These are phyloP conservation scores for Pythium brassicae DNA, from an alignment of 352 stramenopile genomes.

Conservation along the genomic window DNA sequence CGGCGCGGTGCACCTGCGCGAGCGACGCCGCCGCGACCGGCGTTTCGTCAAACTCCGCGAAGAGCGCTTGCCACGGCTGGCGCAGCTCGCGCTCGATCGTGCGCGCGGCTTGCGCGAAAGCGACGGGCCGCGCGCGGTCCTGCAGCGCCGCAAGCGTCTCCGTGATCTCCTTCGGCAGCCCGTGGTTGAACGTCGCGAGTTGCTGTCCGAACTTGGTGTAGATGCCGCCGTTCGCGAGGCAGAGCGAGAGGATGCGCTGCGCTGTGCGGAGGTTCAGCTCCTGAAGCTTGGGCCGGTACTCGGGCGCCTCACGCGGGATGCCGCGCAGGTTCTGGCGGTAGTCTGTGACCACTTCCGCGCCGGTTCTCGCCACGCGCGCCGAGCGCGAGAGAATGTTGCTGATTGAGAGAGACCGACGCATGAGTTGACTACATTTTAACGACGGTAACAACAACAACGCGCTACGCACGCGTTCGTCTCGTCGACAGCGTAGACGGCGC, in stretches of 20 bases:
- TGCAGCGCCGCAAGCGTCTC: conserved; percentile 88
- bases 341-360: conserved; percentile 45
- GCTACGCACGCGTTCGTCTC: conserved; percentile 40
- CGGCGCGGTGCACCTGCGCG: conserved; percentile 94
- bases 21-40: conserved; percentile 96
- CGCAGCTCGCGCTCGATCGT: conserved; percentile 62
- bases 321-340: conserved; percentile 47
- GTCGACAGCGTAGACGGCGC: conserved; percentile 33
- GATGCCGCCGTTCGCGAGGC: conserved; percentile 91
- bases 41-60: conserved; percentile 84
- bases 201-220: conserved; percentile 99
- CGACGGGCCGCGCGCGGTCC: conserved; percentile 84
- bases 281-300: conserved; percentile 59
- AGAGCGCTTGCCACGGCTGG: conserved; percentile 80
- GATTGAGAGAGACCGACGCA: background rate
- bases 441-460: too few species aligned
- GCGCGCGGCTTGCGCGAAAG: conserved; percentile 38
- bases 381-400: conserved; percentile 67
- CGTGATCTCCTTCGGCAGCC: conserved; percentile 94
- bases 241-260: conserved; percentile 86
- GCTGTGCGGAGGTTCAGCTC: conserved; percentile 81
- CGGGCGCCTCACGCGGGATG: conserved; percentile 29
- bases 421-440: background rate
- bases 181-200: conserved; percentile 95
- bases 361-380: conserved; percentile 44